phyloP scores from a whole-genome alignment of 2,329 filamentous ascomycete species.

The Ilyonectria destructans region DNA sequence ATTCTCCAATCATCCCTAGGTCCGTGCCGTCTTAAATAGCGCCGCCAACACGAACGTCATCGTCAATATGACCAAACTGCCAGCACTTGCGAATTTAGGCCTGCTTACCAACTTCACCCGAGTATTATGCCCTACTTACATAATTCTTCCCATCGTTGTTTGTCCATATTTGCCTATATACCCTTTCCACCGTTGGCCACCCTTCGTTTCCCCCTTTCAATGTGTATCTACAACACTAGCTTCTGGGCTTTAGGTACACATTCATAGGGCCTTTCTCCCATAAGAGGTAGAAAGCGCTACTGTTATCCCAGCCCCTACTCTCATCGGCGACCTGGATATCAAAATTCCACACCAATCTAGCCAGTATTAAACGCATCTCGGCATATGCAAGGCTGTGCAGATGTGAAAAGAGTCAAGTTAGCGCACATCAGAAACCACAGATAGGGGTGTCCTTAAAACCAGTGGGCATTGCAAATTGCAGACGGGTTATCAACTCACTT shows the following conservation, averaged over 20 bases:
- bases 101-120: too few relatives aligned
- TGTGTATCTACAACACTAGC: background rate
- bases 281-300: background rate
- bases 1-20: too few relatives aligned
- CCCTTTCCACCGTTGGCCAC: too few relatives aligned
- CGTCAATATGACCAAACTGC: too few relatives aligned
- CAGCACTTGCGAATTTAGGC: too few relatives aligned
- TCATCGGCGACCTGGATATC: constrained; percentile 1
- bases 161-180: too few relatives aligned
- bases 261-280: constrained; percentile 19
- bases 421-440: background rate
- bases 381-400: constrained; percentile 3
- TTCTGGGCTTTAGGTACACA: constrained; percentile 7
- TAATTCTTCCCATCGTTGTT: too few relatives aligned
- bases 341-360: constrained; percentile 15
- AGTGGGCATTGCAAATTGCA: background rate
- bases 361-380: constrained; percentile 15
- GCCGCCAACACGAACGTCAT: too few relatives aligned
- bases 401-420: background rate
- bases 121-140: too few relatives aligned
- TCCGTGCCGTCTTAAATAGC: too few relatives aligned
- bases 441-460: background rate
- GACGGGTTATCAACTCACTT: constrained; percentile 56
- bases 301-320: constrained; percentile 7
- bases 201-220: too few relatives aligned